These are phyloP conservation scores for Gryganskiella cystojenkinii DNA, from an alignment of 192 early-diverging fungal species.

Conservation along the genomic window DNA sequence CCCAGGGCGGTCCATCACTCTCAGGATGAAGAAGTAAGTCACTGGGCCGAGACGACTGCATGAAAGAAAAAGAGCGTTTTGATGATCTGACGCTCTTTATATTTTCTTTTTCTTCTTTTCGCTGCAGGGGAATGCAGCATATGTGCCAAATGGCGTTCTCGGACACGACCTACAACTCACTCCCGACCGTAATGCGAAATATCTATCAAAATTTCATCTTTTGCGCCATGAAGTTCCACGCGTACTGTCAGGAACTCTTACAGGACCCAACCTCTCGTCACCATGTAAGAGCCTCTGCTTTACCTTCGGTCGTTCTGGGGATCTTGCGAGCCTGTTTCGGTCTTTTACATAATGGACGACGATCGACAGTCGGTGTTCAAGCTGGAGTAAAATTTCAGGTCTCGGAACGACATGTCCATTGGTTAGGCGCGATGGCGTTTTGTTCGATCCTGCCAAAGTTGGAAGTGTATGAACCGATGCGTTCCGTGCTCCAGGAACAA, in stretches of 20 bases:
- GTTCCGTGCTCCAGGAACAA: slow-evolving; percentile 3
- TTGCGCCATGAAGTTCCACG: slow-evolving; percentile 76
- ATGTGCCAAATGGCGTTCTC: slow-evolving; percentile 73
- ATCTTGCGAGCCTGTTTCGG: slow-evolving; percentile 35
- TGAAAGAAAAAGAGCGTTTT: too few species aligned
- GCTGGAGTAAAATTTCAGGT: slow-evolving; percentile 15
- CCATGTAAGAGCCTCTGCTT: slow-evolving; percentile 9
- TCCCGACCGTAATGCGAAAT: slow-evolving; percentile 73
- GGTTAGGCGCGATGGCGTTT: slow-evolving; percentile 42
- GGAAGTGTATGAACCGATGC: slow-evolving; percentile 15
- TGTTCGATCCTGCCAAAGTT: slow-evolving; percentile 9
- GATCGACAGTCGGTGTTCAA: slow-evolving; percentile 14
- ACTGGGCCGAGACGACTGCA: too few species aligned
- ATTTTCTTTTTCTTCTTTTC: not conserved
- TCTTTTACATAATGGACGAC: slow-evolving; percentile 22
- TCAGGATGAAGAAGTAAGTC: slow-evolving; percentile 47
- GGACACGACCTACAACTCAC: slow-evolving; percentile 70
- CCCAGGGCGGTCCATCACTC: slow-evolving; percentile 26
- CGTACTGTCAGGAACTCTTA: slow-evolving; percentile 23
- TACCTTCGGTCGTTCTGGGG: slow-evolving; percentile 4
- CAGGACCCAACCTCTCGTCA: slow-evolving; percentile 24
- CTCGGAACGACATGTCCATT: slow-evolving; percentile 40
- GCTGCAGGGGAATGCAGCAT: slow-evolving; percentile 64
- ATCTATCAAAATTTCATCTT: slow-evolving; percentile 82
- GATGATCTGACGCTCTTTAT: not conserved